Evolutionary conservation across 768 basidiomycete species (phyloP), one percentile per base, ranked within the genome.

Genomic region (Xanthoconium purpureum): DNA sequence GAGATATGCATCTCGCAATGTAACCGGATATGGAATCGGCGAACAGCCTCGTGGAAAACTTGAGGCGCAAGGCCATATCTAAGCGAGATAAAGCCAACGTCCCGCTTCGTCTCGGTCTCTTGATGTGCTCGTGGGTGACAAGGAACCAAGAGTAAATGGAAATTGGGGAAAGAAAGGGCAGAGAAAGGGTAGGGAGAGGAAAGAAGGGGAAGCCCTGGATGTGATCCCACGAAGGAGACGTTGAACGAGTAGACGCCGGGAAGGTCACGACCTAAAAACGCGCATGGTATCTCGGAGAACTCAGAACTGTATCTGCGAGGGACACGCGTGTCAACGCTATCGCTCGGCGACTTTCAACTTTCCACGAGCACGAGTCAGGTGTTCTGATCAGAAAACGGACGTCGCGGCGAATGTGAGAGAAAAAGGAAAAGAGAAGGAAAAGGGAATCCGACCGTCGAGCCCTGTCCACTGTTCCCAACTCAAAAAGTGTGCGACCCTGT

Each of bases 41-140:
- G 37, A 42, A 53, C 42, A 14, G 58, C 70, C 68, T 66, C 69
- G 58, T 72, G 69, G 68, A 64, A 64, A 55, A 52, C 62, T 61
- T 64, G 52, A 70, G 69, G 68, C 61, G 6, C 18, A 20, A 37
- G 50, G 20, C 18, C 30, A 45, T 29, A 69, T 71, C 68, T 69
- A 67, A 33, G 54, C 68, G 67, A 67, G 58, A 64, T 62, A 66
- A 62, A 52, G 33, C 20, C 35, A 30, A 18, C 4, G 35, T 10
- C 13, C 24, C 24, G 24, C 30, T 32, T 36, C 32, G 37, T 44
- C 17, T n/a, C 20, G 14, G 8, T 10, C 13, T 36, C 36, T 11
- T 59, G 45, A 46, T 45, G 54, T 59, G 44, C 54, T 58, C 54
- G 54, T 42, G 45, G 40, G 46, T 35, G 29, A 47, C 20, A 32